Evolutionary conservation across 2,329 filamentous ascomycete genomes (phyloP).

Genomic region (Paraphoma sp.): DNA sequence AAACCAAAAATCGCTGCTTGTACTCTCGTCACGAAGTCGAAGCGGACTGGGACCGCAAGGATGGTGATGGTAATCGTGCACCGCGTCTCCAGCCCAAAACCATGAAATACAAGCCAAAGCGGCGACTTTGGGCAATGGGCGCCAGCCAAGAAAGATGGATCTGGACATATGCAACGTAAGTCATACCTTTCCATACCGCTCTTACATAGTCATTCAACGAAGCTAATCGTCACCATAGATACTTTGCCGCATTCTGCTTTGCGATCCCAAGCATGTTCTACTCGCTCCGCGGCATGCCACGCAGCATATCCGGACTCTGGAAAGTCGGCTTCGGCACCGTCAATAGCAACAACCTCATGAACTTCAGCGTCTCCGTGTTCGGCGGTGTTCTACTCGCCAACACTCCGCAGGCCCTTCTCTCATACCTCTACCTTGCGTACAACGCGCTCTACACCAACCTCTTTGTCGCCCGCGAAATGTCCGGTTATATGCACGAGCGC

Average conservation of each 20-base stretch:
- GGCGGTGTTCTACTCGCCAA: slow-evolving; percentile 52
- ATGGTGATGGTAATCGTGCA: too few relatives aligned
- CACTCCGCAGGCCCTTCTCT: slow-evolving; percentile 55
- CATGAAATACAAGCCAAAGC: neutral
- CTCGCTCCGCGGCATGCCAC: slow-evolving; percentile 10
- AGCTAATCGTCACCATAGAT: neutral
- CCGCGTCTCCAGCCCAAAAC: too few relatives aligned
- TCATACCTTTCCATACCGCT: neutral
- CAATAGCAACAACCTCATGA: slow-evolving; percentile 15
- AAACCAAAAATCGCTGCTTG: slow-evolving; percentile 14
- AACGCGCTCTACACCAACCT: slow-evolving; percentile 58
- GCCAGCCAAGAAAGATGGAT: slow-evolving; percentile 4
- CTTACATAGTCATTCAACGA: too few relatives aligned
- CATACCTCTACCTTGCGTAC: slow-evolving; percentile 55
- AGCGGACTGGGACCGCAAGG: neutral
- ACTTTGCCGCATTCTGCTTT: neutral
- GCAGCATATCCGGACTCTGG: slow-evolving; percentile 7
- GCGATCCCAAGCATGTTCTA: neutral
- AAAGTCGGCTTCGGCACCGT: slow-evolving; percentile 16
- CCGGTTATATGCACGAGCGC: slow-evolving; percentile 40
- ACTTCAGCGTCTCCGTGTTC: slow-evolving; percentile 2
- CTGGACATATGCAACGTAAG: slow-evolving; percentile 3
- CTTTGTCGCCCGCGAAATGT: slow-evolving; percentile 57
- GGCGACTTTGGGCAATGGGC: neutral
- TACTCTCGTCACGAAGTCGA: neutral